Evolutionary conservation across 2,329 filamentous ascomycete genomes (phyloP).

Genomic region (Hymenoscyphus occultus): DNA sequence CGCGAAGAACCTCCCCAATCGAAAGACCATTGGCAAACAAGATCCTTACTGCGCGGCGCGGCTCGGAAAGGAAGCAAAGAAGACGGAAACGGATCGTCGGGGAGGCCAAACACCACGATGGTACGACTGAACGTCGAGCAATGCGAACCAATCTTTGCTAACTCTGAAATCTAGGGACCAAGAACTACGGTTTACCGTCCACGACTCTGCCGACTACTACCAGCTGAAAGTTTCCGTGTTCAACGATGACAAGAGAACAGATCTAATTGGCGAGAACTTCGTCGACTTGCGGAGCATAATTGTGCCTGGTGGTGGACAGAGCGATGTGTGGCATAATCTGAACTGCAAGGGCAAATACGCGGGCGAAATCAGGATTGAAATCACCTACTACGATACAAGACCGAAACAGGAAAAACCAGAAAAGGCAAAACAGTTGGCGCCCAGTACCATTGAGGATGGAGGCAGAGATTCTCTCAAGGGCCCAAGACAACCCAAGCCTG

Average conservation of each 20-base stretch:
- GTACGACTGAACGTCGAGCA: slow-evolving; percentile 53
- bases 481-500: slow-evolving; percentile 49
- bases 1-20: slow-evolving; percentile 94
- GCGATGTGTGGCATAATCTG: slow-evolving; percentile 86
- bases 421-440: slow-evolving; percentile 43
- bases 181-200: slow-evolving; percentile 91
- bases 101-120: slow-evolving; percentile 95
- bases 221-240: slow-evolving; percentile 94
- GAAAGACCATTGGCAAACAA: slow-evolving; percentile 97
- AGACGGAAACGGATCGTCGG: slow-evolving; percentile 89
- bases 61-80: slow-evolving; percentile 94
- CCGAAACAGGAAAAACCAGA: slow-evolving; percentile 74
- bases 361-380: slow-evolving; percentile 88
- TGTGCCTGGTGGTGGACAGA: slow-evolving; percentile 84
- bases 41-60: slow-evolving; percentile 95
- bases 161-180: slow-evolving; percentile 69
- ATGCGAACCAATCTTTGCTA: slow-evolving; percentile 13
- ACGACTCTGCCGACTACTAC: slow-evolving; percentile 95
- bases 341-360: slow-evolving; percentile 92
- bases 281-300: slow-evolving; percentile 80
- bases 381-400: slow-evolving; percentile 91
- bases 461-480: slow-evolving; percentile 38
- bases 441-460: slow-evolving; percentile 35
- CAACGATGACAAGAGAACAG: slow-evolving; percentile 97
- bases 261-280: slow-evolving; percentile 93